Conservation (phyloP, 176 grass and related monocot species). For the Aegilops longissima region DNA sequence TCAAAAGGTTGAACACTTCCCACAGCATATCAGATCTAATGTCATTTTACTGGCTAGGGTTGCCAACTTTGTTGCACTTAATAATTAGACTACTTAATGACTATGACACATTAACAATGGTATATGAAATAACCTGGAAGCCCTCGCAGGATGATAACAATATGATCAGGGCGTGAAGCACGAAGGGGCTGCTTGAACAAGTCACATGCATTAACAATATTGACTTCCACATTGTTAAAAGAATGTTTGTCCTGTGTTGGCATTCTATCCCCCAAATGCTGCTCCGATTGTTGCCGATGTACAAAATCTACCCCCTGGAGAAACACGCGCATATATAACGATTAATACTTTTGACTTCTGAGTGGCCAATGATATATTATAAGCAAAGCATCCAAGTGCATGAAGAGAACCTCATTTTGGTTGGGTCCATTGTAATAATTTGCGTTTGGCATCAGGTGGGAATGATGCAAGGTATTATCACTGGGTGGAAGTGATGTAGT, state of each 20-base stretch:
- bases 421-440: constrained; percentile 31
- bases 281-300: constrained; percentile 43
- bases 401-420: constrained; percentile 36
- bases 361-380: background rate
- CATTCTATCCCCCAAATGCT: constrained; percentile 35
- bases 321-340: background rate
- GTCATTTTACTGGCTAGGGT: background rate
- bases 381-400: background rate
- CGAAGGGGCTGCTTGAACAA: constrained; percentile 82
- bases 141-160: constrained; percentile 92
- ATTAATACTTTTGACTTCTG: constrained; percentile 36
- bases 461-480: constrained; percentile 31
- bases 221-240: constrained; percentile 43
- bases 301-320: constrained; percentile 42
- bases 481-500: constrained; percentile 25
- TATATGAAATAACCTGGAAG: constrained; percentile 70
- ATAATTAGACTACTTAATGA: constrained; percentile 9
- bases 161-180: constrained; percentile 81
- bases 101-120: constrained; percentile 8
- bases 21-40: background rate
- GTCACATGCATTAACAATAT: constrained; percentile 59
- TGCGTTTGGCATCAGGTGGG: constrained; percentile 26
- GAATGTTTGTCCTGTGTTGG: constrained; percentile 20
- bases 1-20: background rate
- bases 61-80: background rate